Base-by-base conservation (phyloP, 2,329 filamentous ascomycete species). In the Scedosporium boydii region DNA sequence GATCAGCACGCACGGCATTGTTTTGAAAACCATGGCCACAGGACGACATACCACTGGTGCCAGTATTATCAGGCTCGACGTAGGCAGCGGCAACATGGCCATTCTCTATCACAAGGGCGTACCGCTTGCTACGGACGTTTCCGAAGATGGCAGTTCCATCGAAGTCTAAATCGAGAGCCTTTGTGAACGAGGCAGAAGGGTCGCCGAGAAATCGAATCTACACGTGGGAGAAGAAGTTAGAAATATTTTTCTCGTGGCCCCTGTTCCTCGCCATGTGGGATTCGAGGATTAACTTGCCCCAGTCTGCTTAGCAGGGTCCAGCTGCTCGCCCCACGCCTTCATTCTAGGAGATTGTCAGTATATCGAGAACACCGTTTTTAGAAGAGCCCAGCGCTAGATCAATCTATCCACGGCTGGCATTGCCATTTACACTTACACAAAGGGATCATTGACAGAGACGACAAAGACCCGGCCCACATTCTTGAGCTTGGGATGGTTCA, bases 191-290 rank as follows among this genome's bases (percentile, higher is more conserved):
- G 63, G 86, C 88, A 6, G 85, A 82, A 6, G 91, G 89, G 74
- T 96, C 93, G 59, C 88, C 91, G 51, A 97, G 81, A 82, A 96
- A 96, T 66, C 93, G 91, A 70, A 96, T 87, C 90, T 95, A 55
- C 23, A 55, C 10, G 18, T 27, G 12, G 23, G 65, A n/a, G 12
- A 38, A 26, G 23, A 6, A 18, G 38, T 61, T 12, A 57, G 21
- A 48, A 18, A 21, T 42, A 18, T 59, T 64, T 51, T 27, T 7
- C 56, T 42, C 29, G n/a, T 21, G 14, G 3, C n/a, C 23, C 9
- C 16, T 46, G 10, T 27, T 23, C 16, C n/a, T 29, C 2, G 23
- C 34, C 27, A 27, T 27, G 34, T 58, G 55, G 9, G 26, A 12
- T 16, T 16, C 14, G 34, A 16, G 27, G 12, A 6, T 18, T 58